phyloP scores from a whole-genome alignment of 805 yeast species.

The Candida takata region DNA sequence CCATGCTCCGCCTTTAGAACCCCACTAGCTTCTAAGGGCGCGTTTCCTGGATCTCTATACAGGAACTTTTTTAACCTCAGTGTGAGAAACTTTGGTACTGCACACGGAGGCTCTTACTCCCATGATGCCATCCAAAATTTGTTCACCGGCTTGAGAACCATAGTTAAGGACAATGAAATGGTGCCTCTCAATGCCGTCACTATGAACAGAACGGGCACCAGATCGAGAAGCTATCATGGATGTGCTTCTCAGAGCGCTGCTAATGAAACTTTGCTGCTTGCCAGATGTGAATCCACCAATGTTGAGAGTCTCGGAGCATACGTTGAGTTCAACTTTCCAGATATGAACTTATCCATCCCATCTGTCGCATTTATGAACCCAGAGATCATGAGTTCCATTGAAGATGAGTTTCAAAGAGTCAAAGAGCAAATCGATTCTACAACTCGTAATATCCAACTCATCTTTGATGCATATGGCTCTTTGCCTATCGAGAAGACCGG shows the following conservation, averaged over 20 bases:
- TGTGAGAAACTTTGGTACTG: conserved; percentile 30
- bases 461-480: conserved; percentile 53
- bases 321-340: conserved; percentile 52
- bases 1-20: conserved; percentile 21
- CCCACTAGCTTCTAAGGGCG: conserved; percentile 16
- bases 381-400: conserved; percentile 34
- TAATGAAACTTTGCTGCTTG: conserved; percentile 26
- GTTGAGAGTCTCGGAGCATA: conserved; percentile 36
- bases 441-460: conserved; percentile 33
- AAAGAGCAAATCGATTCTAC: conserved; percentile 37
- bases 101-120: conserved; percentile 32
- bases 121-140: conserved; percentile 54
- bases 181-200: too few species aligned
- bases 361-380: conserved; percentile 37
- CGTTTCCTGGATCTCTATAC: conserved; percentile 27
- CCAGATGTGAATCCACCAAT: conserved; percentile 27
- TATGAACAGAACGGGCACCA: background rate
- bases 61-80: conserved; percentile 30
- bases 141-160: conserved; percentile 40
- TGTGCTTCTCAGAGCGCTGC: conserved; percentile 25
- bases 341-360: conserved; percentile 29
- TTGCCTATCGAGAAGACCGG: conserved; percentile 48
- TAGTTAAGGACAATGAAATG: conserved; percentile 26
- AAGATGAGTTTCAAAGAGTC: conserved; percentile 29
- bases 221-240: conserved; percentile 15